These are phyloP conservation scores for Nannochloris sp. DNA, from an alignment of 139 green algal genomes.

Conservation along the genomic window DNA sequence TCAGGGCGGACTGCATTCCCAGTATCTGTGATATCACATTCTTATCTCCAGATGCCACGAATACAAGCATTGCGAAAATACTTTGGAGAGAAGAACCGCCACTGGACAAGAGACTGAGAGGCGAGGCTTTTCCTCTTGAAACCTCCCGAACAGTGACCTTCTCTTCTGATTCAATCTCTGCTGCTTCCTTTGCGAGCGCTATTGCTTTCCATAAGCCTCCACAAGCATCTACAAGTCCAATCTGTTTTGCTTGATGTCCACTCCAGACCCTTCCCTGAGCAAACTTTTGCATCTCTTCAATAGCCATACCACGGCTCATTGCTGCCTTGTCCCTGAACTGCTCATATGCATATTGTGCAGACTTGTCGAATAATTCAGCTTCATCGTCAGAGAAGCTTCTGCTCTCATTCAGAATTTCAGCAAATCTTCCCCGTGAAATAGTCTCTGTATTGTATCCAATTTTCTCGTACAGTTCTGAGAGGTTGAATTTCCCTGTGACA, in stretches of 20 bases:
- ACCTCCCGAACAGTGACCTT: conserved; percentile 46
- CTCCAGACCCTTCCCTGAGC: conserved; percentile 86
- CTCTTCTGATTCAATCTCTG: conserved; percentile 42
- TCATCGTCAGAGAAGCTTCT: conserved; percentile 73
- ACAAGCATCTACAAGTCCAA: conserved; percentile 75
- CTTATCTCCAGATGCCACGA: neutral
- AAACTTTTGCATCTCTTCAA: conserved; percentile 45
- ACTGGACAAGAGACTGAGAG: conserved; percentile 32
- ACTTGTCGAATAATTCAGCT: conserved; percentile 59
- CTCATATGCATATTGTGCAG: conserved; percentile 71
- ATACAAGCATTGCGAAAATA: neutral
- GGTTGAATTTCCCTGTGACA: conserved; percentile 22
- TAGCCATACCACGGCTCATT: conserved; percentile 39
- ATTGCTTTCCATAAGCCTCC: conserved; percentile 70
- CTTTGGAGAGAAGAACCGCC: neutral
- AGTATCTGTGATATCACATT: too few species aligned
- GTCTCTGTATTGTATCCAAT: conserved; percentile 70
- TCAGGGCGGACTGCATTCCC: too few species aligned
- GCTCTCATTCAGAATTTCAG: conserved; percentile 36
- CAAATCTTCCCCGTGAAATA: conserved; percentile 66
- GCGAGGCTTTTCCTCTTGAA: conserved; percentile 27
- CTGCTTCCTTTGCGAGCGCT: conserved; percentile 64
- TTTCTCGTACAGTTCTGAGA: conserved; percentile 62
- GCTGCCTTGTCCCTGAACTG: conserved; percentile 72
- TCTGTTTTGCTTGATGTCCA: conserved; percentile 46